A percentile compares a stretch with the other conserved stretches of the same genome.
Conservation (phyloP, 768 basidiomycete genomes). For the Ramaria sp. region DNA sequence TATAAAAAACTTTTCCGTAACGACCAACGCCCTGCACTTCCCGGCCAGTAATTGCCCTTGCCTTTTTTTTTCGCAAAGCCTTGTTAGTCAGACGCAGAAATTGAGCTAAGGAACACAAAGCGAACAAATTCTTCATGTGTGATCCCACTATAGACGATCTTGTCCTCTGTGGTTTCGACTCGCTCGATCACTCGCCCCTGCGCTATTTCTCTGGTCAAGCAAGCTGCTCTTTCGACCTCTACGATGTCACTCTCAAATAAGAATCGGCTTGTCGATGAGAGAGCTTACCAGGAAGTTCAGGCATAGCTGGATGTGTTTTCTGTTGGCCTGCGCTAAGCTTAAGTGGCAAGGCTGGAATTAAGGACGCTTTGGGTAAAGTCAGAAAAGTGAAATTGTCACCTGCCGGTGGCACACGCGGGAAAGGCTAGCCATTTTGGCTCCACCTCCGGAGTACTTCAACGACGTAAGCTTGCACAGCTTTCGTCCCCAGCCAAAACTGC, state of each 20-base stretch:
- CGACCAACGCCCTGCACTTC: slow-evolving; percentile 34
- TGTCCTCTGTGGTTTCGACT: slow-evolving; percentile 50
- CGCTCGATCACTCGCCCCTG: slow-evolving; percentile 39
- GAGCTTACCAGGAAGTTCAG: slow-evolving; percentile 41
- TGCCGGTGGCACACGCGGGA: too few relatives aligned
- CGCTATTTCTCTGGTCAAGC: slow-evolving; percentile 41
- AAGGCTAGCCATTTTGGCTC: too few relatives aligned
- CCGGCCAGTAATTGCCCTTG: slow-evolving; percentile 39
- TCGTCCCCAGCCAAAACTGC: too few relatives aligned
- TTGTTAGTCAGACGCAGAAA: slow-evolving; percentile 7
- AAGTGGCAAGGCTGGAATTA: too few relatives aligned
- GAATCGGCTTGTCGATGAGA: neutral
- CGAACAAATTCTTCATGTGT: slow-evolving; percentile 53
- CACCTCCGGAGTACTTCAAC: too few relatives aligned
- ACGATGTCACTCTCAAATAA: neutral
- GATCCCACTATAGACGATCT: slow-evolving; percentile 49
- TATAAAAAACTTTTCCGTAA: slow-evolving; percentile 61
- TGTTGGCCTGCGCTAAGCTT: too few relatives aligned
- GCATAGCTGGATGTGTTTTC: slow-evolving; percentile 32
- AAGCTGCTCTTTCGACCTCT: slow-evolving; percentile 66
- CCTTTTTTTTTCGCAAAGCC: slow-evolving; percentile 26
- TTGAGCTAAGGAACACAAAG: slow-evolving; percentile 7
- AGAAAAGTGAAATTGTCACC: too few relatives aligned
- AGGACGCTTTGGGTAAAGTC: too few relatives aligned
- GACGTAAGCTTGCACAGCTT: too few relatives aligned